Conservation (phyloP, 1,139 yeast species). For the Magnusiomyces sp. region DNA sequence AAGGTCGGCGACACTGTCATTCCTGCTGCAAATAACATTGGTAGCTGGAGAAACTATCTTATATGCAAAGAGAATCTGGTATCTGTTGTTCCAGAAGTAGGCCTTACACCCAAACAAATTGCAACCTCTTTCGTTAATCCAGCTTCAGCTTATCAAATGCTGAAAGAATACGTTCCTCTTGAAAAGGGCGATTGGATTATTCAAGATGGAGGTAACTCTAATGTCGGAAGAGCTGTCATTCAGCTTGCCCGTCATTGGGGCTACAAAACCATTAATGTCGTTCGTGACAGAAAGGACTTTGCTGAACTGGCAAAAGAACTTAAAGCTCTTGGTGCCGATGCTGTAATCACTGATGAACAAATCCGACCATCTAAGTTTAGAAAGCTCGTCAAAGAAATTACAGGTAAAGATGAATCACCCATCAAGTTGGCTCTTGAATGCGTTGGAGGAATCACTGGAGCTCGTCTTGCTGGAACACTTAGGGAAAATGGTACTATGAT, state of each 20-base stretch:
- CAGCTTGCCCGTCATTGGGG: slow-evolving; percentile 79
- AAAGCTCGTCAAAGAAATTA: slow-evolving; percentile 16
- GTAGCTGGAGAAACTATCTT: slow-evolving; percentile 91
- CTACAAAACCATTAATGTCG: slow-evolving; percentile 73
- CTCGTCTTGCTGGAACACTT: not conserved
- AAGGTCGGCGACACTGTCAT: slow-evolving; percentile 80
- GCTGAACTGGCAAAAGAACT: slow-evolving; percentile 54
- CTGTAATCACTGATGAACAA: slow-evolving; percentile 84
- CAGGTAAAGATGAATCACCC: slow-evolving; percentile 55
- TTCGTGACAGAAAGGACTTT: slow-evolving; percentile 74
- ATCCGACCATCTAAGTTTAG: slow-evolving; percentile 57
- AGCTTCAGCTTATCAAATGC: slow-evolving; percentile 83
- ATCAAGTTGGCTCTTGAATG: slow-evolving; percentile 80
- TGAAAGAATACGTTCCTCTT: slow-evolving; percentile 58
- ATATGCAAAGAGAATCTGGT: slow-evolving; percentile 19
- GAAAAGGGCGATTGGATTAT: slow-evolving; percentile 81
- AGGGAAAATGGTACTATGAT: slow-evolving; percentile 36
- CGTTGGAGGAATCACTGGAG: slow-evolving; percentile 63
- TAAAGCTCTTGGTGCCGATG: slow-evolving; percentile 65
- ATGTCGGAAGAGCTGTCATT: slow-evolving; percentile 89
- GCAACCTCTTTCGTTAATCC: slow-evolving; percentile 55
- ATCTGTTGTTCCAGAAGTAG: not conserved
- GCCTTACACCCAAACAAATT: not conserved
- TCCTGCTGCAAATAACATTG: slow-evolving; percentile 70
- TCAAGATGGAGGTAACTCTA: slow-evolving; percentile 94